Base-by-base conservation (phyloP, 805 yeast species). In the Zygoascus bituminiphila region DNA sequence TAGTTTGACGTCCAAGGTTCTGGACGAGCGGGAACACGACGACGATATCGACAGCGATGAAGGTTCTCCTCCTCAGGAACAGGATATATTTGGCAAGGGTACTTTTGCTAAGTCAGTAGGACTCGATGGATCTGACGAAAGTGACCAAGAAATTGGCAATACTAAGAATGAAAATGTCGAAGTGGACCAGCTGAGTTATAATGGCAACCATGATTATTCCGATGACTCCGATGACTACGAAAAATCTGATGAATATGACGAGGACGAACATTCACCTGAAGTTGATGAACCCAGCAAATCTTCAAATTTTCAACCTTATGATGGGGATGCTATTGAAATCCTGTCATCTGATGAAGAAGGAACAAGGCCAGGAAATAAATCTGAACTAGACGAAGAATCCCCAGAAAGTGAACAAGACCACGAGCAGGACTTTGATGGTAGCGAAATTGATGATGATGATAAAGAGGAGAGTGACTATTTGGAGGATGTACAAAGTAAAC, bases 181-280 rank as follows among this genome's bases (percentile, higher is more conserved):
- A 15, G 15, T 39, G n/a, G 21, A 33, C 17, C 26, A 44, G 19
- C 10, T 31, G 23, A n/a, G 42, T 17, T 12, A 20, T 19, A 23
- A 33, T n/a, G 42, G 15, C 15, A 8, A 44, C 14, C 5, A 9
- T 17, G 20, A 40, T 45, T 35, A 42, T 10, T 47, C 46, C 35
- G 52, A 37, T 19, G 48, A 36, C 20, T 29, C 44, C n/a, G 45
- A 43, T 24, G 49, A 44, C 17, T 36, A 42, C 22, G 49, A 45
- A 24, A 52, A 43, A 40, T 25, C 29, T 20, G 50, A 23, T 20
- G 56, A 45, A 24, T 23, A 45, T 37, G 47, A 46, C 10, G 52
- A 45, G 10, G 56, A 51, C 21, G 33, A 29, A 29, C 10, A 3
- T 29, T 14, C 10, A 14, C 35, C 14, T 29, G 35, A 29, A 14